Conservation (phyloP, 73 alveolate species). For the Diophrys appendiculata region DNA sequence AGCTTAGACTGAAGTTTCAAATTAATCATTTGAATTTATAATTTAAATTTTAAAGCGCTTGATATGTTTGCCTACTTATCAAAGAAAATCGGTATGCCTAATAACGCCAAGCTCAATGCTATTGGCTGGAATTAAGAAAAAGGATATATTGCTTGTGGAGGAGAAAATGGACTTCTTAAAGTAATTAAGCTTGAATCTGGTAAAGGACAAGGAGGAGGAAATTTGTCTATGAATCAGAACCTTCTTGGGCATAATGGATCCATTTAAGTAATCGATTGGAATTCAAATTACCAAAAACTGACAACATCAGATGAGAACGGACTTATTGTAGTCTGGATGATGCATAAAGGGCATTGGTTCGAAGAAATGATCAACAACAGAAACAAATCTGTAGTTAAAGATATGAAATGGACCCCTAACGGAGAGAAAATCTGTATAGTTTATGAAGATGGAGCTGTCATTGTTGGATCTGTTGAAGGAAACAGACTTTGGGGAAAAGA, state of each 20-base stretch:
- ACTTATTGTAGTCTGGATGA: constrained; percentile 93
- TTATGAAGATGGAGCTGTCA: constrained; percentile 99
- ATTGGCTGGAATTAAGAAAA: constrained; percentile 86
- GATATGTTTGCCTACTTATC: constrained; percentile 75
- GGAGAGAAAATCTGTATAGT: constrained; percentile 95
- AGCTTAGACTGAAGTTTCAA: too few species aligned
- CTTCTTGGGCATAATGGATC: constrained; percentile 86
- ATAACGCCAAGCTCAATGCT: constrained; percentile 63
- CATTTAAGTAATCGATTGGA: constrained; percentile 84
- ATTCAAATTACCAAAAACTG: constrained; percentile 86
- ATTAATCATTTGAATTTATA: too few species aligned
- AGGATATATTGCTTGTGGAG: constrained; percentile 95
- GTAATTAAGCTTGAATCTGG: constrained; percentile 82
- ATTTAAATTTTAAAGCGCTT: neutral
- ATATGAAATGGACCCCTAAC: constrained; percentile 98
- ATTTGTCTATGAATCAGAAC: constrained; percentile 90
- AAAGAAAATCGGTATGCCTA: constrained; percentile 78
- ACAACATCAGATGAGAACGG: constrained; percentile 97
- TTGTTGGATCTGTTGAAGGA: constrained; percentile 99
- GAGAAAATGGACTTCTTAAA: constrained; percentile 77
- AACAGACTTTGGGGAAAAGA: constrained; percentile 98
- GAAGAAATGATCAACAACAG: constrained; percentile 99
- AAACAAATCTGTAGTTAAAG: constrained; percentile 97
- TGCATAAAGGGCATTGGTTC: constrained; percentile 85
- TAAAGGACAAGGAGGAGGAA: constrained; percentile 73